phyloP scores from a whole-genome alignment of 768 basidiomycete genomes.

The Amanita inopinata region DNA sequence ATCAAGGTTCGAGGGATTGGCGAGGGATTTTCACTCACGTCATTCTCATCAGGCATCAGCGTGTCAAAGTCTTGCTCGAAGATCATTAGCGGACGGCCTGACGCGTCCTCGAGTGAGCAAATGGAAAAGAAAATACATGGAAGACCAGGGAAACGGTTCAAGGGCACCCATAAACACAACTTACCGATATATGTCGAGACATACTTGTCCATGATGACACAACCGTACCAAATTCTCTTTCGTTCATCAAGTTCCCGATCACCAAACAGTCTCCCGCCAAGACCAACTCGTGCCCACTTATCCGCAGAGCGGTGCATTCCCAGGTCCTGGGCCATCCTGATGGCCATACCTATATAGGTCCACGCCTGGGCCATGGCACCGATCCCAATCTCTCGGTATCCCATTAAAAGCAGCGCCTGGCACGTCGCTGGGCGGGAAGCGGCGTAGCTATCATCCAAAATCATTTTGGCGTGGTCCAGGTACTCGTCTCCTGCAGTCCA shows the following conservation, averaged over 20 bases:
- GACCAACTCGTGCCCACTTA: constrained; percentile 56
- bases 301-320: constrained; percentile 79
- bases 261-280: constrained; percentile 49
- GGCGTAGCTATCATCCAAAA: constrained; percentile 60
- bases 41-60: constrained; percentile 46
- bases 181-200: constrained; percentile 69
- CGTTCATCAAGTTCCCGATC: constrained; percentile 58
- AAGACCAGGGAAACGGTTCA: no score
- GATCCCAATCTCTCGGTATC: constrained; percentile 80
- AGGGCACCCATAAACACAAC: constrained; percentile 13
- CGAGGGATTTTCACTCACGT: constrained; percentile 28
- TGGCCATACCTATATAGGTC: constrained; percentile 80
- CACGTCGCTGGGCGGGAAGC: constrained; percentile 66
- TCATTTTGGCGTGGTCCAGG: constrained; percentile 52
- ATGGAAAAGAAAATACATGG: no score
- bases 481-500: constrained; percentile 76
- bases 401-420: constrained; percentile 72
- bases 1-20: constrained; percentile 5
- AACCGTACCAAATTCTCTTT: constrained; percentile 69
- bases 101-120: constrained; percentile 5
- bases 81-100: constrained; percentile 67
- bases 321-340: constrained; percentile 87
- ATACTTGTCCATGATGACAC: constrained; percentile 72
- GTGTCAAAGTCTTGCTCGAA: constrained; percentile 74
- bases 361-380: constrained; percentile 86